phyloP scores from a whole-genome alignment of 192 early-diverging fungal species.

The Spizellomyces sp. region DNA sequence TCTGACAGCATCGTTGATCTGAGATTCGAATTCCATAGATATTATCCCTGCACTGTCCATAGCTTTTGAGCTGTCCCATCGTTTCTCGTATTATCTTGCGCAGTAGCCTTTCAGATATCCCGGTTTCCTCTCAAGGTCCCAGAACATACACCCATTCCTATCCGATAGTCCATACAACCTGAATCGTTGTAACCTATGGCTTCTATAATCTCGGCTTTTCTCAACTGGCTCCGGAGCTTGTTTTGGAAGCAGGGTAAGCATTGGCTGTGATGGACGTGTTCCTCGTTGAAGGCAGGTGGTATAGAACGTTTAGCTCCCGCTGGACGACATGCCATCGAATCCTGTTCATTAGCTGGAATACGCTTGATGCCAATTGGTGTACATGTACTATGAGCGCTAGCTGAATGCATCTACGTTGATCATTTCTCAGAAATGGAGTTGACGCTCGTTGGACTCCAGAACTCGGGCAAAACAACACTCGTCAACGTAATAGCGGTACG shows the following conservation, averaged over 20 bases:
- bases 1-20: no score
- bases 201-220: slow-evolving; percentile 17
- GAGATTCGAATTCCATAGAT: no score
- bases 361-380: not conserved
- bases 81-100: no score
- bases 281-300: not conserved
- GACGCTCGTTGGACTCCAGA: slow-evolving; percentile 62
- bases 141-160: no score
- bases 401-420: slow-evolving; percentile 46
- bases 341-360: no score
- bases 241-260: slow-evolving; percentile 57
- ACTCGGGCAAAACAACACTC: slow-evolving; percentile 63
- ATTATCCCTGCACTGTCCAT: no score
- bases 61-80: no score
- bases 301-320: no score
- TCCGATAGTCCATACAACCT: no score
- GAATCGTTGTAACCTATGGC: slow-evolving; percentile 11
- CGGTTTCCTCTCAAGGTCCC: no score
- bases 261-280: slow-evolving; percentile 23
- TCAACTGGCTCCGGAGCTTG: slow-evolving; percentile 41
- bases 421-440: slow-evolving; percentile 57
- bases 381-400: not conserved
- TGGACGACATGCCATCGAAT: no score
- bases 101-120: no score
- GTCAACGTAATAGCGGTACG: slow-evolving; percentile 62